These are phyloP conservation scores for Curvularia sp. DNA, from an alignment of 2,329 filamentous ascomycete genomes.

Conservation along the genomic window DNA sequence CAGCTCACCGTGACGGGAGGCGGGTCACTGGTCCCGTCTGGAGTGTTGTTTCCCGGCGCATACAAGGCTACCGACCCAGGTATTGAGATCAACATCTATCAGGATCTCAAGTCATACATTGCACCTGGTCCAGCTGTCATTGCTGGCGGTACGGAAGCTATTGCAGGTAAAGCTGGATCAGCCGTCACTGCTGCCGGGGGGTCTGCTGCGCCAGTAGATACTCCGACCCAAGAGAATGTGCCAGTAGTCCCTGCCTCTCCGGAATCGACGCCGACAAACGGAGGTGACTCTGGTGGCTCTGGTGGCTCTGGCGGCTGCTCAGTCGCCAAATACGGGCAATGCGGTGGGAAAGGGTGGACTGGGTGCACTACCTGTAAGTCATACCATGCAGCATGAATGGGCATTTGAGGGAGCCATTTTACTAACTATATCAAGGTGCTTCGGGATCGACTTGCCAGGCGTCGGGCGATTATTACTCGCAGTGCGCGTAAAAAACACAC, in stretches of 20 bases:
- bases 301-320: slow-evolving; percentile 16
- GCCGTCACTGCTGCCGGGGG: slow-evolving; percentile 30
- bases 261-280: slow-evolving; percentile 24
- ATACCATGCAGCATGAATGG: background rate
- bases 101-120: slow-evolving; percentile 54
- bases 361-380: slow-evolving; percentile 18
- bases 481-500: slow-evolving; percentile 8
- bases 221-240: slow-evolving; percentile 18
- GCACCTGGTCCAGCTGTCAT: slow-evolving; percentile 61
- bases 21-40: slow-evolving; percentile 57
- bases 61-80: slow-evolving; percentile 67
- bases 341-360: slow-evolving; percentile 37
- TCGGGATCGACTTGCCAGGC: slow-evolving; percentile 13
- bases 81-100: slow-evolving; percentile 68
- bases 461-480: slow-evolving; percentile 12
- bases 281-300: slow-evolving; percentile 6
- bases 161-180: slow-evolving; percentile 39
- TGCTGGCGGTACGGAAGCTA: slow-evolving; percentile 38
- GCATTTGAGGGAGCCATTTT: background rate
- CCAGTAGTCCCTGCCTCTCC: slow-evolving; percentile 16
- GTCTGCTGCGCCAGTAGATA: slow-evolving; percentile 20
- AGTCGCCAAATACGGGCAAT: slow-evolving; percentile 41
- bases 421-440: slow-evolving; percentile 10
- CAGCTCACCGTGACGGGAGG: slow-evolving; percentile 67
- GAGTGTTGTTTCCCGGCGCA: slow-evolving; percentile 60